Evolutionary conservation across 805 yeast genomes (phyloP).

Genomic region (Wickerhamiella galacta): DNA sequence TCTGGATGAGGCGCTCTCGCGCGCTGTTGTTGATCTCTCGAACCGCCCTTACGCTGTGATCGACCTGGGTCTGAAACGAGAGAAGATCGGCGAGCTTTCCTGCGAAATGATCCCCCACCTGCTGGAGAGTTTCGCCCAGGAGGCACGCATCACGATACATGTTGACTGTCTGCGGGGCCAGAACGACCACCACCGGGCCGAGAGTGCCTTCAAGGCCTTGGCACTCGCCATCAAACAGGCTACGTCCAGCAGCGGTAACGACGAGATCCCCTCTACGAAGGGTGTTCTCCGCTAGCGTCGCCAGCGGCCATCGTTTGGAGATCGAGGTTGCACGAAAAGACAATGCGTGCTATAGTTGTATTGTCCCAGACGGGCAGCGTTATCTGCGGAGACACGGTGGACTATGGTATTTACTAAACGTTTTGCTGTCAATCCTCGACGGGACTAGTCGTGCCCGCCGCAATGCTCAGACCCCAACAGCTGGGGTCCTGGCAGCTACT

Average conservation of each 20-base stretch:
- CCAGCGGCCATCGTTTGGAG: too few species aligned
- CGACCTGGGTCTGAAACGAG: constrained; percentile 80
- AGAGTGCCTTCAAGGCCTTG: constrained; percentile 88
- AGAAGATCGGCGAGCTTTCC: constrained; percentile 78
- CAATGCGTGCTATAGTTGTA: too few species aligned
- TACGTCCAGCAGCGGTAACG: constrained; percentile 59
- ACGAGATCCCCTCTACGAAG: constrained; percentile 91
- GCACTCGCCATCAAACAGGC: constrained; percentile 89
- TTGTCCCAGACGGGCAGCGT: too few species aligned
- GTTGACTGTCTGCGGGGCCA: constrained; percentile 87
- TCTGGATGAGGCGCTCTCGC: constrained; percentile 82
- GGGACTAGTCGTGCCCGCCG: too few species aligned
- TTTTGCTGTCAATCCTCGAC: too few species aligned
- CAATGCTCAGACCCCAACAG: too few species aligned
- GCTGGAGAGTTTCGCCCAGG: constrained; percentile 81
- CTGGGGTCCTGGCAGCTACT: too few species aligned
- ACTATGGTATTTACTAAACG: too few species aligned
- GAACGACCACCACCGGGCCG: constrained; percentile 94
- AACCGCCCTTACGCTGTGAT: constrained; percentile 85
- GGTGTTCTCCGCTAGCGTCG: constrained; percentile 56
- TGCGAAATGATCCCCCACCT: constrained; percentile 99
- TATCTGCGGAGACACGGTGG: too few species aligned
- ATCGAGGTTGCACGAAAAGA: too few species aligned
- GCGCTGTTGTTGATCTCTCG: constrained; percentile 92
- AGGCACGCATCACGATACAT: constrained; percentile 79